phyloP scores from a whole-genome alignment of 73 alveolate species.

The Paramecium tetraurelia region DNA sequence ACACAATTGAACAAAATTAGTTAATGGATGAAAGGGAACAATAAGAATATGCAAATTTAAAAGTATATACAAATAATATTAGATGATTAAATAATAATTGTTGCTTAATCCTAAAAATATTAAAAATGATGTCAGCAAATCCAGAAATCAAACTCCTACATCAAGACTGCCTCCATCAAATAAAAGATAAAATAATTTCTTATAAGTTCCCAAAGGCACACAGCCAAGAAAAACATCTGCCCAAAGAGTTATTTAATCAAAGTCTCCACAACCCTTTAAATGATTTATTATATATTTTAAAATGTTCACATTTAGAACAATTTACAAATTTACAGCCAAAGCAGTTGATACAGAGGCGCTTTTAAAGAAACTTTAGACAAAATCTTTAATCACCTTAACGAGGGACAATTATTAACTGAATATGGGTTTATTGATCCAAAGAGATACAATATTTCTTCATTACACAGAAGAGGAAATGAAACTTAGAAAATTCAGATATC shows the following conservation, averaged over 20 bases:
- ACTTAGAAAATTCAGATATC: neutral
- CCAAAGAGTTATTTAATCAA: neutral
- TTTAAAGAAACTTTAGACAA: neutral
- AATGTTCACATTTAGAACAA: neutral
- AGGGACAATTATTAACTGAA: constrained; percentile 9
- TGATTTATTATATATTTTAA: neutral
- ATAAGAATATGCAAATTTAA: neutral
- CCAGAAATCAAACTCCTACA: constrained; percentile 15
- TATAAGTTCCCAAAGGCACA: neutral
- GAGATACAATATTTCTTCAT: constrained; percentile 23
- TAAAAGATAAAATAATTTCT: neutral
- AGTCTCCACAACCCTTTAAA: constrained; percentile 21
- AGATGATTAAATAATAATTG: neutral
- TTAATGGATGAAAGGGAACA: neutral
- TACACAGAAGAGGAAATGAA: constrained; percentile 30
- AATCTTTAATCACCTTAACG: neutral
- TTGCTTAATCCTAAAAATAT: neutral
- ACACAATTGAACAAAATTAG: neutral
- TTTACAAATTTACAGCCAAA: neutral
- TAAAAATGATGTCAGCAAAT: neutral
- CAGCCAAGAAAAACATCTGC: neutral
- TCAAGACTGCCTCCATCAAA: neutral
- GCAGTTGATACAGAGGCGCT: constrained; percentile 6
- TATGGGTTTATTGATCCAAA: constrained; percentile 22
- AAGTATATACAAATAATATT: neutral